These are phyloP conservation scores for Helianthus tuberosus DNA, from an alignment of 129 eudicot genomes.

Conservation along the genomic window DNA sequence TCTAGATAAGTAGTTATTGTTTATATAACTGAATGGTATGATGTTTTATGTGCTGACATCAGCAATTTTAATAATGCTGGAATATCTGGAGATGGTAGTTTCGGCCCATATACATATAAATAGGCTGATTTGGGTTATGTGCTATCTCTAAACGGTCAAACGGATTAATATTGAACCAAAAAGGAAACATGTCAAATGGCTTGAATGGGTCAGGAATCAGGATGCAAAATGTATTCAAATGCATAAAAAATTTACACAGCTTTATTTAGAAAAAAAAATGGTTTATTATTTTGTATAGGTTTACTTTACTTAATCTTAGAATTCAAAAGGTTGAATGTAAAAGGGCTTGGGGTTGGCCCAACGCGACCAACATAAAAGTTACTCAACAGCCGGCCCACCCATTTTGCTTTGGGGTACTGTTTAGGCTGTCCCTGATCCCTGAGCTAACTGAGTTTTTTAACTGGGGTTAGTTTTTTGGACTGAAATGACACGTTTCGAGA, in stretches of 20 bases:
- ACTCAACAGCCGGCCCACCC: neutral
- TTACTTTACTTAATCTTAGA: neutral
- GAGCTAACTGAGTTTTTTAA: too few relatives aligned
- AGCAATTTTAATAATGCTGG: neutral
- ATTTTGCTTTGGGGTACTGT: neutral
- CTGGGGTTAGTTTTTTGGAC: too few relatives aligned
- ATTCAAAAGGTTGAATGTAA: neutral
- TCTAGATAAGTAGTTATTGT: neutral
- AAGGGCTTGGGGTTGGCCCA: neutral
- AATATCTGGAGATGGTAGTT: conserved; percentile 5
- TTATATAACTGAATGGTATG: conserved; percentile 2
- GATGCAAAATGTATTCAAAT: neutral
- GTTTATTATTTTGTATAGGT: neutral
- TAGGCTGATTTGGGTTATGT: neutral
- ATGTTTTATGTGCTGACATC: neutral
- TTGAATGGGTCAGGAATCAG: neutral
- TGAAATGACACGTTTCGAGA: too few relatives aligned
- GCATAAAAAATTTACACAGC: conserved; percentile 2
- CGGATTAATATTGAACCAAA: neutral
- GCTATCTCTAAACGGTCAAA: neutral
- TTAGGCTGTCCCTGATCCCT: too few relatives aligned
- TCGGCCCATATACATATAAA: neutral
- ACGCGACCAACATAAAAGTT: neutral
- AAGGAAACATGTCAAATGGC: neutral
- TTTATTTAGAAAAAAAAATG: neutral